Evolutionary conservation across 2,329 filamentous ascomycete species (phyloP).

Genomic region (Fusarium sp.): DNA sequence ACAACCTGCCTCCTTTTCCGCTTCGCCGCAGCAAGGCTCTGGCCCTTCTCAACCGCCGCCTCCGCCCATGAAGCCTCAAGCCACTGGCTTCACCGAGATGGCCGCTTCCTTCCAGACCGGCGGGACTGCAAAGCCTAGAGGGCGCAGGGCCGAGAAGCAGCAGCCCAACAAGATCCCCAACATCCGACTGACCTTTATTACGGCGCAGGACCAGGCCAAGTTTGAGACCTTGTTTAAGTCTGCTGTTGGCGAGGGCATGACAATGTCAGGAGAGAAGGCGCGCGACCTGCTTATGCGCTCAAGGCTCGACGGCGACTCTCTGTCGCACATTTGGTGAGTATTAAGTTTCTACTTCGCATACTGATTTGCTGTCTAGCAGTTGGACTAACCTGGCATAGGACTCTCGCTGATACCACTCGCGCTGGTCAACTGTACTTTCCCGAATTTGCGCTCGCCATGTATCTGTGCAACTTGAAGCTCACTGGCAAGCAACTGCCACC

Average conservation of each 20-base stretch:
- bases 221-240: conserved; percentile 98
- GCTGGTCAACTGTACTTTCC: conserved; percentile 96
- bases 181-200: conserved; percentile 94
- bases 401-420: conserved; percentile 92
- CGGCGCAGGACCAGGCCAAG: conserved; percentile 90
- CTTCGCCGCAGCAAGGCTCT: conserved; percentile 60
- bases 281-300: conserved; percentile 88
- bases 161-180: conserved; percentile 82
- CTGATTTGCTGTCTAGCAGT: background rate
- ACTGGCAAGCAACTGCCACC: conserved; percentile 83
- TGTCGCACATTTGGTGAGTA: conserved; percentile 89
- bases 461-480: conserved; percentile 92
- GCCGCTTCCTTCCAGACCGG: conserved; percentile 69
- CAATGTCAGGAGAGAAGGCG: conserved; percentile 91
- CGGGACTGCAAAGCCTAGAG: conserved; percentile 54
- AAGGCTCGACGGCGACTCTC: conserved; percentile 81
- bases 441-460: conserved; percentile 98
- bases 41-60: conserved; percentile 59
- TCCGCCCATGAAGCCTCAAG: conserved; percentile 69
- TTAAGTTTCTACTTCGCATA: background rate
- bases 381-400: conserved; percentile 61
- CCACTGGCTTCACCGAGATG: conserved; percentile 72
- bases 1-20: conserved; percentile 54
- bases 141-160: conserved; percentile 57
- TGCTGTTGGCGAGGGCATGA: conserved; percentile 84